Evolutionary conservation across 192 early-diverging fungal genomes (phyloP).

Genomic region (Coemansia sp.): DNA sequence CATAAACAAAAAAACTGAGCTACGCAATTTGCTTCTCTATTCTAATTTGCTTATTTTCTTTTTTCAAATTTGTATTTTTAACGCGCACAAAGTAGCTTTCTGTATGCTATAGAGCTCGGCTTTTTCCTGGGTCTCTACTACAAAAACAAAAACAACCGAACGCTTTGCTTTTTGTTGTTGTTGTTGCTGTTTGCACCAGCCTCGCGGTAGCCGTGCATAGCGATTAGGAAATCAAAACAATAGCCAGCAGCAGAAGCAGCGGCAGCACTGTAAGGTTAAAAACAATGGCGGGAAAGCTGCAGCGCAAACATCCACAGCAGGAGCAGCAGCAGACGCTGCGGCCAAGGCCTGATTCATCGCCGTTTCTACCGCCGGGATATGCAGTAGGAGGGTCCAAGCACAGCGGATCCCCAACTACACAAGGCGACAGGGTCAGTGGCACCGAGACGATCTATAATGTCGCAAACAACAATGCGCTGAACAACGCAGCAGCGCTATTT

Average conservation of each 20-base stretch:
- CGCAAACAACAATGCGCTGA: conserved; percentile 15
- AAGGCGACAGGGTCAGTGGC: conserved; percentile 15
- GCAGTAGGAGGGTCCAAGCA: conserved; percentile 11
- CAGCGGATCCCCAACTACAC: conserved; percentile 16
- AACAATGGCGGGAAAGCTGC: conserved; percentile 17
- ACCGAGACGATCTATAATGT: conserved; percentile 17
- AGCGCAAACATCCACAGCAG: conserved; percentile 16
- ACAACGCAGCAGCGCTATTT: conserved; percentile 39
- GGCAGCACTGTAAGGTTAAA: background rate
- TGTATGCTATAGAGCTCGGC: background rate
- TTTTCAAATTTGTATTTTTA: background rate
- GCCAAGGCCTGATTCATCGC: conserved; percentile 18
- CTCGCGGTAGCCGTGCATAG: background rate
- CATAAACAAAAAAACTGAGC: background rate
- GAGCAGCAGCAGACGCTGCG: background rate
- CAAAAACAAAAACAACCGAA: background rate
- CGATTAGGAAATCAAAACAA: background rate
- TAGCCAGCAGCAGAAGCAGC: background rate
- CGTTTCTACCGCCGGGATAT: conserved; percentile 18
- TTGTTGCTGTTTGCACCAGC: background rate
- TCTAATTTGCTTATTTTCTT: conserved; percentile 5
- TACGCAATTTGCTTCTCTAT: background rate
- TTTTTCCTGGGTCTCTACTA: too few relatives aligned
- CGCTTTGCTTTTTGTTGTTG: background rate
- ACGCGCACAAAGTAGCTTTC: background rate